phyloP scores from a whole-genome alignment of 208 protist species.

The Histomonas meleagridis region DNA sequence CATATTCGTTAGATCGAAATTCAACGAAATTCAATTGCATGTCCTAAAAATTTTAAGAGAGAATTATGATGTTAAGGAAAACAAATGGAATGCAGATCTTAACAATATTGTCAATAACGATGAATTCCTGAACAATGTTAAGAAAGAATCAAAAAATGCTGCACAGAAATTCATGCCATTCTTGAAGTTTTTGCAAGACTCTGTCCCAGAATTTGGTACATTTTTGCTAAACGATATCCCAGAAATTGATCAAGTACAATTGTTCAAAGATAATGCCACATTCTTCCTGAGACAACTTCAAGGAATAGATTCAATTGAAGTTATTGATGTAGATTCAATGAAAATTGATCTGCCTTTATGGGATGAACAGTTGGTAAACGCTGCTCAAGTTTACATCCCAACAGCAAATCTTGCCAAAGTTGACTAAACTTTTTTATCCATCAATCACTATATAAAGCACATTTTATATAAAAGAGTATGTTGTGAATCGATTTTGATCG shows the following conservation, averaged over 20 bases:
- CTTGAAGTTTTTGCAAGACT: background rate
- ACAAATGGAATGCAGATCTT: background rate
- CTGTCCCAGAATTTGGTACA: conserved; percentile 19
- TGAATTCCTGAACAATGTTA: background rate
- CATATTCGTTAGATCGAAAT: background rate
- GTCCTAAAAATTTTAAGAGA: background rate
- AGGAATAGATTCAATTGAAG: background rate
- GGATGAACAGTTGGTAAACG: background rate
- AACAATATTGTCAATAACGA: background rate
- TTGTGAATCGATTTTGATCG: no score
- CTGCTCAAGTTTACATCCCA: conserved; percentile 31
- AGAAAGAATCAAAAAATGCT: background rate
- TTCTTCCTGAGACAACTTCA: background rate
- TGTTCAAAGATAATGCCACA: background rate
- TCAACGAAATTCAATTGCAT: background rate
- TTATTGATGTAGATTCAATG: background rate
- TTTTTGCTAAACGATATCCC: background rate
- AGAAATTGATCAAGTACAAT: conserved; percentile 1
- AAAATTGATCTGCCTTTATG: background rate
- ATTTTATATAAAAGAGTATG: no score
- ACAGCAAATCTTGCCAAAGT: conserved; percentile 14
- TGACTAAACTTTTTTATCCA: no score
- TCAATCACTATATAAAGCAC: no score
- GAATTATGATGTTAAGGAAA: background rate
- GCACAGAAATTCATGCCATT: conserved; percentile 22